Base-by-base conservation (phyloP, 306 rosid genomes). In the Comarum palustre region DNA sequence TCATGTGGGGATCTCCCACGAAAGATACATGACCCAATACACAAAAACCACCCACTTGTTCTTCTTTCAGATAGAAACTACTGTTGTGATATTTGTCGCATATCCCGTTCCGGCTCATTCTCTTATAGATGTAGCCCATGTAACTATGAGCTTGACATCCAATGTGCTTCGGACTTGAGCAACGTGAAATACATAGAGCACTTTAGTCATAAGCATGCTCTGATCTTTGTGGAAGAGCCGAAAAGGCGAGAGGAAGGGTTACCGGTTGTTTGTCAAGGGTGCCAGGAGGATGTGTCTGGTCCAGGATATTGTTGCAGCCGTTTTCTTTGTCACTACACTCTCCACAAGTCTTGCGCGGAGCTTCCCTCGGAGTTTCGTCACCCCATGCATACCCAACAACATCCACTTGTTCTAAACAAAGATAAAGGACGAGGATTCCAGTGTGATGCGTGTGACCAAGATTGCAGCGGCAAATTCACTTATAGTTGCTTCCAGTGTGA, bases 101-200 rank as follows among this genome's bases (percentile, higher is more conserved):
- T 0, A 6, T 0, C 0, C 0, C 25, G 0, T 7, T 8, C 1
- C 12, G 3, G 57, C 24, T 1, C 0, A 8, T n/a, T 6, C 12
- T 36, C 39, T 36, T n/a, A 51, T 12, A 51, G 0, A 1, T 51
- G 57, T 51, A 0, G 3, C 3, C 57, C 3, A 19, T n/a, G 25
- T 51, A 2, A n/a, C 57, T 51, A 19, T 8, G 57, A 51, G 1
- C 4, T 51, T 51, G 57, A 51, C 25, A 8, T 51, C 57, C 24
- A 51, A 51, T 51, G 61, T 54, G 31, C 61, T 54, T 8, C 15
- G 0, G 1, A 22, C 24, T 8, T 20, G 16, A 54, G 27, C 14
- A 52, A 54, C 16, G 22, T 22, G 3, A 9, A 54, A 20, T 22
- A 2, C 15, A 3, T 20, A 11, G 15, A 54, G 0, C 32, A 22